Evolutionary conservation across 148 eudicot species (phyloP), one percentile per base, ranked within the genome.

Genomic region (Rhododendron griersonianum): DNA sequence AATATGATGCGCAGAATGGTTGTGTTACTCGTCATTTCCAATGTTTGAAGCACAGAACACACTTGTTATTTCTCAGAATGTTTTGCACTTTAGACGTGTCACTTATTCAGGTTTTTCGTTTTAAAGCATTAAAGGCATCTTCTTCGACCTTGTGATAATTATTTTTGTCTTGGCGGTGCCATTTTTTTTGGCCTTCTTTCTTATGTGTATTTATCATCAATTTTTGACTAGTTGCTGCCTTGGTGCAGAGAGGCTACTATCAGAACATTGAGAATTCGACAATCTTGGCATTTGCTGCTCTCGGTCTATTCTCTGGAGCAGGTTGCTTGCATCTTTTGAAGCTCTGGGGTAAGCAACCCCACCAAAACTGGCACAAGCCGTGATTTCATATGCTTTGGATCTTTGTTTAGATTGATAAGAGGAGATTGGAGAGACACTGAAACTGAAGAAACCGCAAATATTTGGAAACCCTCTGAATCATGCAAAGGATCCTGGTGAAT

Each of bases 221-320:
- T 71, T 41, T 83, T 7, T 53, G 78, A 78, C 44, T 87, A 5
- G 50, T 81, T 87, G 11, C 50, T 71, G 55, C 8, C 35, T 84
- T 80, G 73, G 50, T 84, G 86, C 96, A 97, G 99, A 92, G 98
- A 90, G 96, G 95, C 84, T 91, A 89, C 78, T 89, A 91, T 84
- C 88, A 82, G 86, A 89, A 85, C 85, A 57, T 95, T 30, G 92
- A 89, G 67, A 98, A 98, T 90, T 93, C 99, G 50, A 91, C 95
- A 15, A 84, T 98, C 65, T 89, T 88, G 7, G 93, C 95, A 82
- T 83, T 93, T 81, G 98, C 94, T 83, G 95, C 94, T 67, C 67
- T 95, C 74, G 93, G 93, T 33, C 88, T 98, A 15, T 94, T 98
- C 87, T 87, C 91, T 65, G 95, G 95, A 45, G 98, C 99, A 80